Base-by-base conservation (phyloP, 495 filamentous ascomycete genomes). In the Aspergillus affinis region DNA sequence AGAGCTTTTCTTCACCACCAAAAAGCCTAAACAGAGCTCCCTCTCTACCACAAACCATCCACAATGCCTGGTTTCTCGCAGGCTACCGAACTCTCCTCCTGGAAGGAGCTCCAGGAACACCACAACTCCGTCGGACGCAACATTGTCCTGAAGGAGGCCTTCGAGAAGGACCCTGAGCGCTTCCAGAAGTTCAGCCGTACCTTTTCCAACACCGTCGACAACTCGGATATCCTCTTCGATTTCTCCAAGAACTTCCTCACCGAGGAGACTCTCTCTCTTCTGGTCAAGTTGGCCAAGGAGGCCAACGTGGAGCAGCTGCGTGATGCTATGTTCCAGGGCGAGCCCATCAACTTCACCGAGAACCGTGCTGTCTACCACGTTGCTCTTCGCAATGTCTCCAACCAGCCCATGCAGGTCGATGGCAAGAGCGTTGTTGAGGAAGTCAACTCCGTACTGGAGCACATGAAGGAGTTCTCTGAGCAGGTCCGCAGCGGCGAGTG, bases 291-390 rank as follows among this genome's bases (percentile, higher is more conserved):
- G 23, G 94, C 94, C 59, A 86, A 94, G 78, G 89, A 98, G 75
- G 92, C 92, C 55, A 85, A 86, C 64, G 69, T 98, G 27, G 94
- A 97, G 82, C 82, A 93, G 80, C 90, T 98, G 61, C 87, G 93
- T 44, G 94, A 98, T 86, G 88, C 84, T 59, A 97, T 98, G 93
- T 98, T 98, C 77, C 86, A 85, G 41, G 94, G 94, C 64, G 89
- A 97, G 71, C 91, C 93, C 83, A 98, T 98, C 82, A 98, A 98
- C 84, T 96, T 96, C 81, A 98, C 94, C 48, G 94, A 98, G 83
- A 80, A 94, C 66, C 87, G 95, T 57, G 94, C 94, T 62, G 94
- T 98, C 61, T 97, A 96, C 80, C 94, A 98, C 76, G 85, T 88
- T 65, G 95, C 95, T 48, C 79, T 98, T 70, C 89, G 94, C 71